Conservation (phyloP, 2,329 filamentous ascomycete genomes). For the Coniochaeta pulveracea region DNA sequence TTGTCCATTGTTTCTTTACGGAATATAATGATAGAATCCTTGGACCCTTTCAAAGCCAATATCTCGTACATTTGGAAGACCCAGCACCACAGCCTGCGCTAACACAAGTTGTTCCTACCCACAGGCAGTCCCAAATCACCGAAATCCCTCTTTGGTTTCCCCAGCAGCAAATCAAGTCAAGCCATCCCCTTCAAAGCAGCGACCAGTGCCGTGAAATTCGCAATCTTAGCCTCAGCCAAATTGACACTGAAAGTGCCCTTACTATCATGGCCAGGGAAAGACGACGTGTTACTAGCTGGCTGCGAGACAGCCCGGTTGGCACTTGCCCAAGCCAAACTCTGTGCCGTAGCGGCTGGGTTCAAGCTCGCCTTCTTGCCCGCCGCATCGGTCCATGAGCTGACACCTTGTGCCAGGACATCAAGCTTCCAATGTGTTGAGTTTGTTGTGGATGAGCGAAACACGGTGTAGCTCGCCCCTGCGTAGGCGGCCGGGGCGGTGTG, state of each 20-base stretch:
- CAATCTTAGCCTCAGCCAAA: conserved; percentile 14
- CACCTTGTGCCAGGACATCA: conserved; percentile 25
- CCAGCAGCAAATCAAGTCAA: not conserved
- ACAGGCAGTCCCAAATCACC: too few relatives aligned
- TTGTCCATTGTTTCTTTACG: too few relatives aligned
- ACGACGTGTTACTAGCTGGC: conserved; percentile 15
- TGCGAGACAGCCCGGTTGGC: conserved; percentile 10
- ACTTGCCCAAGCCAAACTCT: conserved; percentile 15
- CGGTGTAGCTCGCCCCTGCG: conserved; percentile 19
- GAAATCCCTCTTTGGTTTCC: too few relatives aligned
- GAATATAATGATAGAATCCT: conserved; percentile 12
- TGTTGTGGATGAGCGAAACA: conserved; percentile 20
- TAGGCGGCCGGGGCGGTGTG: conserved; percentile 22
- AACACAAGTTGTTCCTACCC: too few relatives aligned
- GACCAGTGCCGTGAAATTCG: conserved; percentile 15
- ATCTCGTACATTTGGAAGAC: not conserved
- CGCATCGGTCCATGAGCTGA: conserved; percentile 19
- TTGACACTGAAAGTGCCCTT: conserved; percentile 15
- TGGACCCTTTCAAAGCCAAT: not conserved
- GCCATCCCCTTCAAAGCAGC: conserved; percentile 7
- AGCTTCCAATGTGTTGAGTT: conserved; percentile 29
- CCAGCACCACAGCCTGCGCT: not conserved
- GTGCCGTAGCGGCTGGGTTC: conserved; percentile 14
- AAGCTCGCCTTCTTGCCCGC: conserved; percentile 11
- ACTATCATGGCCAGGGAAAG: conserved; percentile 17